Evolutionary conservation across 441 rosid genomes (phyloP).

Genomic region (Raphanus hybrid): DNA sequence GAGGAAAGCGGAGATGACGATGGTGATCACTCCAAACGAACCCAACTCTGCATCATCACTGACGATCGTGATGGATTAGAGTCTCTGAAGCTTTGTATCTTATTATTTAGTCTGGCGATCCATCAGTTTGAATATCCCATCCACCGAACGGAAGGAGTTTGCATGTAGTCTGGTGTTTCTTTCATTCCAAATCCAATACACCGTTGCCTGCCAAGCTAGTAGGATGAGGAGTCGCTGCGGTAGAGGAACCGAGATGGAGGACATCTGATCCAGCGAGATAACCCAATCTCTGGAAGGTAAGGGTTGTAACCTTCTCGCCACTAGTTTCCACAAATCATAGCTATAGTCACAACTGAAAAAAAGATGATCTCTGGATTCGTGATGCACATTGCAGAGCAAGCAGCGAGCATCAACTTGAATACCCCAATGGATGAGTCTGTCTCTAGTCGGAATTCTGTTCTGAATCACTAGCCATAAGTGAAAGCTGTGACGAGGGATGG

Average conservation of each 20-base stretch:
- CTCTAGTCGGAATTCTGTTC: neutral
- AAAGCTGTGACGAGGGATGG: neutral
- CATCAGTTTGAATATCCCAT: neutral
- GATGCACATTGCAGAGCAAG: neutral
- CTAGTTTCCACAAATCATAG: neutral
- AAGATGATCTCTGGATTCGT: neutral
- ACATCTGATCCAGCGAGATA: neutral
- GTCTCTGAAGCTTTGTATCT: neutral
- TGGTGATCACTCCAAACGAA: neutral
- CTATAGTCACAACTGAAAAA: neutral
- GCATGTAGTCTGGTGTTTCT: neutral
- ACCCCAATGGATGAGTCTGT: neutral
- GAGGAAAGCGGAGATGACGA: neutral
- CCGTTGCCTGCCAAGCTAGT: too few relatives aligned
- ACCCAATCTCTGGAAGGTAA: neutral
- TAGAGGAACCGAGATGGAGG: neutral
- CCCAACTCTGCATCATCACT: neutral
- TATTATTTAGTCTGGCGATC: neutral
- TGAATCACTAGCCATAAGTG: neutral
- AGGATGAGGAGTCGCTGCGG: neutral
- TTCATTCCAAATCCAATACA: too few relatives aligned
- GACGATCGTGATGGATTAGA: neutral
- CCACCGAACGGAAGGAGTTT: neutral
- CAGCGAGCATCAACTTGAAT: neutral
- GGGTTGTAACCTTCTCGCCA: neutral